Percentiles rank a stretch among this genome's conserved stretches.
These are phyloP conservation scores for Komagataella populi DNA, from an alignment of 805 yeast species.

Conservation along the genomic window DNA sequence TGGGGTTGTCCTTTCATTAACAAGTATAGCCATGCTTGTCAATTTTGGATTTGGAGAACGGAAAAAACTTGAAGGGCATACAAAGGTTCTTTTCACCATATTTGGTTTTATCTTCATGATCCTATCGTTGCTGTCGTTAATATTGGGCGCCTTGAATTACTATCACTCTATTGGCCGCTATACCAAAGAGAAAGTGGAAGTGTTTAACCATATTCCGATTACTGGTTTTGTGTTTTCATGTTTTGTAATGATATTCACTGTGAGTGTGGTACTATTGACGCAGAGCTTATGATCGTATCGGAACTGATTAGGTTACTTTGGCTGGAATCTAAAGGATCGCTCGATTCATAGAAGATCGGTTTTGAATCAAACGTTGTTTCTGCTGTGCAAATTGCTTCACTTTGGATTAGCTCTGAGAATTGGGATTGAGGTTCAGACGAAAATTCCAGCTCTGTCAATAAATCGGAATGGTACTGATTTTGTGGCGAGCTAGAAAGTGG, in stretches of 20 bases:
- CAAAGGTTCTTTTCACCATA: slow-evolving; percentile 13
- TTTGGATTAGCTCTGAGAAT: not conserved
- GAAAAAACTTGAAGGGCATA: slow-evolving; percentile 1
- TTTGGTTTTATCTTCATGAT: slow-evolving; percentile 23
- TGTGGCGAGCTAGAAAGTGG: not conserved
- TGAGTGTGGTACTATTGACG: slow-evolving; percentile 16
- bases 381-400: not conserved
- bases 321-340: not conserved
- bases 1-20: slow-evolving; percentile 27
- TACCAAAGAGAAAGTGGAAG: slow-evolving; percentile 25
- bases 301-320: not conserved
- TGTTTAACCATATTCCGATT: slow-evolving; percentile 21
- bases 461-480: not conserved
- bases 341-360: not conserved
- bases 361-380: not conserved
- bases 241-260: slow-evolving; percentile 20
- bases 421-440: not conserved
- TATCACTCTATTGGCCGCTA: slow-evolving; percentile 28
- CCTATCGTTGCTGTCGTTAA: slow-evolving; percentile 23
- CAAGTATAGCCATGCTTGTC: slow-evolving; percentile 30
- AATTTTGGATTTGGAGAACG: slow-evolving; percentile 28
- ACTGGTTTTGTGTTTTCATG: slow-evolving; percentile 19
- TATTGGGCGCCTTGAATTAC: slow-evolving; percentile 27
- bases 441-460: not conserved
- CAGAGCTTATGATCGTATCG: not conserved